Base-by-base conservation (phyloP, 768 basidiomycete species). In the Paxillus ammoniavirescens region DNA sequence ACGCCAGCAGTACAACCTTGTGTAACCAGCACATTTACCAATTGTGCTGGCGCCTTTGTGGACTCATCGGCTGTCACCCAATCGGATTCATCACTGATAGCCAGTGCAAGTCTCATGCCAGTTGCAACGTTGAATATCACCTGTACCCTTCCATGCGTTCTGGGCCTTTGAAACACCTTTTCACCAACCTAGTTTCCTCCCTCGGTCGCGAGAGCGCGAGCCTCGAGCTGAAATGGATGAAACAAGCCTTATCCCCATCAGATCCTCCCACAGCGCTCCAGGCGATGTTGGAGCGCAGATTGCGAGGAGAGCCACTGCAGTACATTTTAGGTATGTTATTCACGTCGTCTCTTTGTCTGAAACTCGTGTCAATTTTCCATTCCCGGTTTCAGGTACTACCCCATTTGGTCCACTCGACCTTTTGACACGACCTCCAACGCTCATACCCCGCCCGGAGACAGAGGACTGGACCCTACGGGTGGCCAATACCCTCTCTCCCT, bases 371-470 rank as follows among this genome's bases (percentile, higher is more conserved):
- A 46, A 0, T 40, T 38, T 33, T 45, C 17, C 14, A 31, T 23
- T 10, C 2, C 3, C 8, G 1, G 6, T 8, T 17, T 15, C 40
- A 68, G 92, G 89, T n/a, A 85, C 82, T 30, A 88, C 91, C 64
- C 91, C 93, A 0, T 97, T 98, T 70, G 93, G 93, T 8, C 83
- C 87, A 5, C 82, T 98, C 44, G 77, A 82, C 61, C 78, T 98
- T 62, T 74, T 84, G 54, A 75, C 79, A 9, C 82, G 90, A 15
- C 75, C 87, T 2, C 96, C 96, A 1, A 84, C 87, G 15, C 84
- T 98, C 58, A 98, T 98, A 41, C 96, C 96, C 12, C 87, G 96
- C 13, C 91, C 94, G 42, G 96, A 99, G 71, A 99, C 96, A 0
- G 93, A 97, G 64, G 72, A 92, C 58, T 91, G 89, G 89, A 76